Percentiles rank a stretch among this genome's conserved stretches.
Evolutionary conservation across 2,329 filamentous ascomycete species (phyloP).

Genomic region (Tolypocladium album): DNA sequence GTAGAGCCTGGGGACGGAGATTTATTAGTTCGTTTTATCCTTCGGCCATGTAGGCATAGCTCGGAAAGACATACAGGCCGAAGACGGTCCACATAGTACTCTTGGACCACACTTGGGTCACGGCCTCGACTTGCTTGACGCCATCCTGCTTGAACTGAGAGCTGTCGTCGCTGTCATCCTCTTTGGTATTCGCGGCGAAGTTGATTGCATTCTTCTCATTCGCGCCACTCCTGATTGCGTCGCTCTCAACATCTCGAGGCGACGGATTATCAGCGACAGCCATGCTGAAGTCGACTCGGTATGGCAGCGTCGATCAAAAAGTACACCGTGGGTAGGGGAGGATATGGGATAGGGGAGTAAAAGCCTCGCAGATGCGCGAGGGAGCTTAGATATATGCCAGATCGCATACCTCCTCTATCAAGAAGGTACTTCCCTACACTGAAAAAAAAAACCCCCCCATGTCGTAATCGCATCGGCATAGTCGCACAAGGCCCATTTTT

Average conservation of each 20-base stretch:
- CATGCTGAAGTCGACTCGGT: neutral
- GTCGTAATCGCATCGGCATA: neutral
- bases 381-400: neutral
- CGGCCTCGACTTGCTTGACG: constrained; percentile 26
- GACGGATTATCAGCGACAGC: neutral
- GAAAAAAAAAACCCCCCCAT: neutral
- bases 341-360: neutral
- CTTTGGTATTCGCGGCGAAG: neutral
- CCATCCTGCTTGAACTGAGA: constrained; percentile 24
- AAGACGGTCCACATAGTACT: constrained; percentile 27
- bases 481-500: neutral
- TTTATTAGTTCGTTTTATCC: neutral
- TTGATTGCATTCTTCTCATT: neutral
- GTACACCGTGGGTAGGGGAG: neutral
- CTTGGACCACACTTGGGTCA: constrained; percentile 27
- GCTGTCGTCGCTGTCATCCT: constrained; percentile 9
- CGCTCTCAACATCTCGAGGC: neutral
- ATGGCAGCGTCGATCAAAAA: too few species aligned
- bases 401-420: neutral
- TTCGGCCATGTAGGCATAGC: neutral
- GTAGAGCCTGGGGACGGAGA: constrained; percentile 20
- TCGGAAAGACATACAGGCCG: constrained; percentile 19
- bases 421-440: neutral
- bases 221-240: neutral
- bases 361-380: neutral